Evolutionary conservation across 2,329 filamentous ascomycete species (phyloP).

Genomic region (Aspergillus versicolor): DNA sequence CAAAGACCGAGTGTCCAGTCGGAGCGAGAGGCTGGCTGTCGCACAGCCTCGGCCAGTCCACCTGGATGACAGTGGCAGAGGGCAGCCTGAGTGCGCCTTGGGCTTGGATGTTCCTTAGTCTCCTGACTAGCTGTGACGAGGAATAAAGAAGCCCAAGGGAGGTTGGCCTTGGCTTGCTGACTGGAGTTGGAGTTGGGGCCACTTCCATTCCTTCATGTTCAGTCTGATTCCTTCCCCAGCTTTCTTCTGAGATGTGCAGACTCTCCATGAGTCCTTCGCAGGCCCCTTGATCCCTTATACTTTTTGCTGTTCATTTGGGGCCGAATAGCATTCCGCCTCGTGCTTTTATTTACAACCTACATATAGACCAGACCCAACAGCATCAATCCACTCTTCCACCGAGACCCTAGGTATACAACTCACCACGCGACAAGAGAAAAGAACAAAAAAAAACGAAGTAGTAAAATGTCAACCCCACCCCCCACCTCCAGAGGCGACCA

Average conservation of each 20-base stretch:
- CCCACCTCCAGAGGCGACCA: slow-evolving; percentile 2
- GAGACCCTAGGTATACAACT: background rate
- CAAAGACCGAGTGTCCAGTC: background rate
- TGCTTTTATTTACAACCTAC: too few relatives aligned
- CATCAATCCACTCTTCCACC: too few relatives aligned
- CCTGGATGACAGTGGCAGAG: background rate
- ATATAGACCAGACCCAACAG: too few relatives aligned
- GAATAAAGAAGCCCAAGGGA: background rate
- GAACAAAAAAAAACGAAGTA: background rate
- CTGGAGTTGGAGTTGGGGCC: background rate
- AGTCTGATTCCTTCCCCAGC: background rate
- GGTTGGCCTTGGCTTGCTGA: background rate
- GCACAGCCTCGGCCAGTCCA: background rate
- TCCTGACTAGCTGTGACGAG: too few relatives aligned
- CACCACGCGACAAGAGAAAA: background rate
- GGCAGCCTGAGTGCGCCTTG: background rate
- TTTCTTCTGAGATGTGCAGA: background rate
- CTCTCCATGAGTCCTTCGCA: too few relatives aligned
- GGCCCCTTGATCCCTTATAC: too few relatives aligned
- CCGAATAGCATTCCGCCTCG: too few relatives aligned
- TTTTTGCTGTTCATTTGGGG: too few relatives aligned
- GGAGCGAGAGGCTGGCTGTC: background rate
- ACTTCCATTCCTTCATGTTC: background rate
- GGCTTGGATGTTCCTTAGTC: background rate
- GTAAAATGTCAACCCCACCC: background rate